Percentiles rank a stretch among this genome's conserved stretches.
These are phyloP conservation scores for Globisporangium orthogonon DNA, from an alignment of 352 stramenopile species.

Conservation along the genomic window DNA sequence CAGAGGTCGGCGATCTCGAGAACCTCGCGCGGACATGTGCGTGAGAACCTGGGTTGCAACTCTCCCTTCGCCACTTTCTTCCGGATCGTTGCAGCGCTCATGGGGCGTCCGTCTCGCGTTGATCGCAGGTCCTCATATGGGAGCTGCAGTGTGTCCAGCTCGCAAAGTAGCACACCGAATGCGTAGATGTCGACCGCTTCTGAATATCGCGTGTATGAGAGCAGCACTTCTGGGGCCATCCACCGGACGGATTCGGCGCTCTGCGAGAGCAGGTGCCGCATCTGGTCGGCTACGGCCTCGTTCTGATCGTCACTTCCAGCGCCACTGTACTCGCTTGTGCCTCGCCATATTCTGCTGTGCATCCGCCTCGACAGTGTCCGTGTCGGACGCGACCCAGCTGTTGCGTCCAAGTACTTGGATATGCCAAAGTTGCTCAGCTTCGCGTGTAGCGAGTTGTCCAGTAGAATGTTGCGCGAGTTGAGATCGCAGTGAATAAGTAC, in stretches of 20 bases:
- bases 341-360: background rate
- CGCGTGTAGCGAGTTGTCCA: constrained; percentile 15
- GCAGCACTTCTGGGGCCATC: constrained; percentile 17
- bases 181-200: constrained; percentile 19
- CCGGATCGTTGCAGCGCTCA: constrained; percentile 19
- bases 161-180: constrained; percentile 17
- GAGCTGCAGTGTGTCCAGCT: constrained; percentile 17
- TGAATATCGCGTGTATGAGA: constrained; percentile 16
- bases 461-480: constrained; percentile 22
- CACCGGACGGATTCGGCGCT: constrained; percentile 9
- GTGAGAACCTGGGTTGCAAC: constrained; percentile 23
- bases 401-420: constrained; percentile 15
- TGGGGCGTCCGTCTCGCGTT: constrained; percentile 2
- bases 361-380: background rate
- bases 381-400: background rate
- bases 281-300: constrained; percentile 12
- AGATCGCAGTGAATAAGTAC: constrained; percentile 21
- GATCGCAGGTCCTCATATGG: constrained; percentile 14
- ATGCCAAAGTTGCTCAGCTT: constrained; percentile 25
- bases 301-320: background rate
- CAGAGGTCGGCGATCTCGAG: constrained; percentile 23
- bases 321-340: background rate
- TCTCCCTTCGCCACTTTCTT: constrained; percentile 23
- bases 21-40: constrained; percentile 21
- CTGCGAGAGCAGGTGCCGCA: constrained; percentile 17